Base-by-base conservation (phyloP, 345 rosid genomes). In the Streptanthus diversifolius region DNA sequence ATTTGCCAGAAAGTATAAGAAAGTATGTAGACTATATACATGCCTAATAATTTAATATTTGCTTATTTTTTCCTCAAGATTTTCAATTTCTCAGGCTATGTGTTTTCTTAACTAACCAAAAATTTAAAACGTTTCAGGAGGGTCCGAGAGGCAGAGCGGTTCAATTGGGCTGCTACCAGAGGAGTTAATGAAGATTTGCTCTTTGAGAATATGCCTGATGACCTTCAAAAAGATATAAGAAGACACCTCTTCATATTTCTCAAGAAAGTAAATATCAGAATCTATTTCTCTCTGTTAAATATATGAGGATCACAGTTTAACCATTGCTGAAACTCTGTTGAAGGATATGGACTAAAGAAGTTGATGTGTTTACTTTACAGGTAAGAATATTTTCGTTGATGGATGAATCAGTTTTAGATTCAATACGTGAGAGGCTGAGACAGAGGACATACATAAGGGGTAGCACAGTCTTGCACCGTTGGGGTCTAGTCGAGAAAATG, bases 401-500 rank as follows among this genome's bases (percentile, higher is more conserved):
- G 92, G 96, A 88, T 58, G 89, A 88, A 24, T 77, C 87, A 39
- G 68, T 88, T 68, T 74, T 84, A 75, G 95, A 92, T 69, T 83
- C 85, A 15, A 85, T 92, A 57, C 80, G 91, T 30, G 87, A 87
- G 86, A 92, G 87, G 63, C 63, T 92, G 64, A 80, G 80, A 60
- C 96, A 85, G 70, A 87, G 80, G 71, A 90, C 85, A 59, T 92
- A 87, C 80, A 87, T 87, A 52, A 49, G 77, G 25, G 87, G 86
- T 66, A 85, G 96, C 82, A 79, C 63, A 43, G 78, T 92, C 41
- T 71, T 92, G 78, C 77, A 72, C 63, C 83, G 27, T 0, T 86
- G 87, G 44, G 82, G 91, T 48, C 73, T 83, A 37, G 82, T 92
- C 25, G 93, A 88, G 62, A 88, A 86, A 84, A 87, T 92, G 95